phyloP scores from a whole-genome alignment of 371 early-diverging fungal genomes.

The Rhizopus sp. region DNA sequence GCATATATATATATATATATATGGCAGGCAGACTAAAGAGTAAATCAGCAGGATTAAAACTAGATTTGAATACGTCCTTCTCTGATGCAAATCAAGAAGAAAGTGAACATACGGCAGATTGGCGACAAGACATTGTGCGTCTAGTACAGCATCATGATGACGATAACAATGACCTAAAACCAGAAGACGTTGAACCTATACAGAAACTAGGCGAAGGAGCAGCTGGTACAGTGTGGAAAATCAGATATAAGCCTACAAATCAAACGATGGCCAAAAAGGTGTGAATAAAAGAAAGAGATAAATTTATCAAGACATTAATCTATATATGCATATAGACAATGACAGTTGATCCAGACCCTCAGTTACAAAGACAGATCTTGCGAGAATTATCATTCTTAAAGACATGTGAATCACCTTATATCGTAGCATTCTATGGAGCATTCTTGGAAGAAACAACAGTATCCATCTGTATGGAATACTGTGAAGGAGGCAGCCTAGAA shows the following conservation, averaged over 20 bases:
- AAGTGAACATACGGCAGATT: slow-evolving; percentile 21
- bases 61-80: slow-evolving; percentile 33
- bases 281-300: slow-evolving; percentile 10
- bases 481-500: slow-evolving; percentile 84
- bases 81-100: slow-evolving; percentile 12
- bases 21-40: slow-evolving; percentile 38
- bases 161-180: slow-evolving; percentile 36
- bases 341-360: slow-evolving; percentile 66
- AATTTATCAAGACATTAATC: neutral
- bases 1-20: too few species aligned
- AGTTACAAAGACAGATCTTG: slow-evolving; percentile 79
- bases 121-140: slow-evolving; percentile 40
- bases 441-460: slow-evolving; percentile 84
- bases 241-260: slow-evolving; percentile 74
- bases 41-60: slow-evolving; percentile 32
- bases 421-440: slow-evolving; percentile 93
- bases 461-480: slow-evolving; percentile 94
- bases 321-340: slow-evolving; percentile 49
- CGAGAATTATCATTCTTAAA: slow-evolving; percentile 88
- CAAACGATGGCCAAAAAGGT: slow-evolving; percentile 93
- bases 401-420: slow-evolving; percentile 87
- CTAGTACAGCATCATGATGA: slow-evolving; percentile 33
- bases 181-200: slow-evolving; percentile 64
- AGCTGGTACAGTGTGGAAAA: slow-evolving; percentile 90
- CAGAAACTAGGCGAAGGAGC: slow-evolving; percentile 89